phyloP scores from a whole-genome alignment of 768 basidiomycete genomes.

The Russula sp. region DNA sequence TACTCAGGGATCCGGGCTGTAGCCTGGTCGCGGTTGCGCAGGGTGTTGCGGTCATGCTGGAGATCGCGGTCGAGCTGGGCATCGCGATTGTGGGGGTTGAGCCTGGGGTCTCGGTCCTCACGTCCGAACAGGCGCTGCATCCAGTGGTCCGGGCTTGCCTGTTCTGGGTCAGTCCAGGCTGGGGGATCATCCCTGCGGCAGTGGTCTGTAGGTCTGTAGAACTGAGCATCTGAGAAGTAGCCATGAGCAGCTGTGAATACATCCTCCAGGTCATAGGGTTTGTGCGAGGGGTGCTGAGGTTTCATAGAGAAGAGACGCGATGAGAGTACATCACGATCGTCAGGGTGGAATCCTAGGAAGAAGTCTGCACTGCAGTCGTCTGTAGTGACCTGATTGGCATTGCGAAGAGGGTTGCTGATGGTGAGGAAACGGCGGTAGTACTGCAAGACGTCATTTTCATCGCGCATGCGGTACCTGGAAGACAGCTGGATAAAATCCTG shows the following conservation, averaged over 20 bases:
- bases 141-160: no score
- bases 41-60: background rate
- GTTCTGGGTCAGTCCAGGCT: no score
- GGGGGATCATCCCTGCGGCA: background rate
- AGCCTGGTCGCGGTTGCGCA: no score
- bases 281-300: background rate
- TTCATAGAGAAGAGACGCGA: background rate
- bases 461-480: background rate
- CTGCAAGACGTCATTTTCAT: background rate
- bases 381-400: background rate
- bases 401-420: background rate
- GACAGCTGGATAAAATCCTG: background rate
- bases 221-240: background rate
- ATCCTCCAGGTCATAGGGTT: background rate
- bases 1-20: background rate
- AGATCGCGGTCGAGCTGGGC: background rate
- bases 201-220: background rate
- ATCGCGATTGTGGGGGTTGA: background rate
- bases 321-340: background rate
- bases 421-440: background rate
- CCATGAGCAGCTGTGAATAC: background rate
- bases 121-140: no score
- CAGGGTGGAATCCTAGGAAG: background rate
- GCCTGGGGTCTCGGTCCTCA: background rate
- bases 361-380: background rate